Evolutionary conservation across 2,329 filamentous ascomycete genomes (phyloP).

Genomic region (Phialemoniopsis sp.): DNA sequence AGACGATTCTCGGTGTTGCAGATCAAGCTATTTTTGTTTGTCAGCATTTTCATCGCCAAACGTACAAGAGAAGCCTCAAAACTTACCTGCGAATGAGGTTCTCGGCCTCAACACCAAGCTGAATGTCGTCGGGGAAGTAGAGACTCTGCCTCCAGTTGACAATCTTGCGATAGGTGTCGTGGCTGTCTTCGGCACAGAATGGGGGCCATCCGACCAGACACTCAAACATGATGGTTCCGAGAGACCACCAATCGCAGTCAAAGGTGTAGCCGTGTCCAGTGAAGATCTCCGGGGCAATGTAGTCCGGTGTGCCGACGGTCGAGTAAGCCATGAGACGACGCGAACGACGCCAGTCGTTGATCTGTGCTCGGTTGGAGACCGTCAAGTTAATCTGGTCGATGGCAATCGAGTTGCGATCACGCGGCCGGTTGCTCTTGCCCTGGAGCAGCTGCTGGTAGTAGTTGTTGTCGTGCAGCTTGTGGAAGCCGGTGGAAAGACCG

Average conservation of each 20-base stretch:
- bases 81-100: conserved; percentile 84
- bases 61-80: background rate
- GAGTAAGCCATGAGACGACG: conserved; percentile 96
- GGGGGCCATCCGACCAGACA: conserved; percentile 98
- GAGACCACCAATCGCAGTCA: conserved; percentile 98
- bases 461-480: conserved; percentile 94
- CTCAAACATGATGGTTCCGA: conserved; percentile 99
- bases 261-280: conserved; percentile 94
- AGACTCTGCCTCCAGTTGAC: conserved; percentile 96
- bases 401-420: conserved; percentile 88
- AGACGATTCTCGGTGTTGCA: conserved; percentile 92
- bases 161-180: conserved; percentile 98
- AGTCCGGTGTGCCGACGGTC: conserved; percentile 95
- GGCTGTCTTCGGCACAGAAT: conserved; percentile 96
- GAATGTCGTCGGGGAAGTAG: conserved; percentile 95
- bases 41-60: conserved; percentile 2
- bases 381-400: conserved; percentile 98
- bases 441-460: conserved; percentile 97
- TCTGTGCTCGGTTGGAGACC: conserved; percentile 94
- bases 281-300: conserved; percentile 98
- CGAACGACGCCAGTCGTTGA: conserved; percentile 98
- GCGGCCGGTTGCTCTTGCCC: conserved; percentile 66
- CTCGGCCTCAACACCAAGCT: conserved; percentile 83
- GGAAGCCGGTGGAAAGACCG: conserved; percentile 94
- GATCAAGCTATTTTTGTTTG: conserved; percentile 64